These are phyloP conservation scores for Harrya chromipes DNA, from an alignment of 768 basidiomycete species.

Conservation along the genomic window DNA sequence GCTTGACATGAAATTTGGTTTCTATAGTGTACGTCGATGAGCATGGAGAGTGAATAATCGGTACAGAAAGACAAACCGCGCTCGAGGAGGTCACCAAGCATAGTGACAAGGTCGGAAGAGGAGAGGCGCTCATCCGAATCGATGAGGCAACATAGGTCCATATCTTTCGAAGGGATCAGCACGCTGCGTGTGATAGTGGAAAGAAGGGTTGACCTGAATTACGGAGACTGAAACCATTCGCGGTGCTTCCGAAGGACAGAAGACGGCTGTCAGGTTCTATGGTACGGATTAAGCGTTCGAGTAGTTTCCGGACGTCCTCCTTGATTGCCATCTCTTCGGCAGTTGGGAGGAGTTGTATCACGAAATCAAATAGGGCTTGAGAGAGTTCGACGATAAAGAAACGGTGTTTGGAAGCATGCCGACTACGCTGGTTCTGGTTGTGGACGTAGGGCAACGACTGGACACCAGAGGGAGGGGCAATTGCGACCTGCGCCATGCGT, in stretches of 20 bases:
- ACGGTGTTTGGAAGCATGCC: conserved; percentile 49
- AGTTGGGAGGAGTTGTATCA: conserved; percentile 87
- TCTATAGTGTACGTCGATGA: conserved; percentile 46
- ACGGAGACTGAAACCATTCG: conserved; percentile 94
- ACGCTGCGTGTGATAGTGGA: conserved; percentile 1
- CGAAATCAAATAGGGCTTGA: conserved; percentile 90
- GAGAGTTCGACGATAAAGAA: conserved; percentile 76
- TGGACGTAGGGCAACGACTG: conserved; percentile 28
- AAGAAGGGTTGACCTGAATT: conserved; percentile 70
- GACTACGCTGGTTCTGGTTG: conserved; percentile 35
- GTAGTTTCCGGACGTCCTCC: conserved; percentile 91
- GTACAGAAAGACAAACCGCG: conserved; percentile 59
- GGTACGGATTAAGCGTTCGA: conserved; percentile 92
- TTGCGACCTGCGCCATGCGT: conserved; percentile 31
- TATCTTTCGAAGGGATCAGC: conserved; percentile 54
- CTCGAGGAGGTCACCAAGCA: conserved; percentile 90
- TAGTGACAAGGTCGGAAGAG: conserved; percentile 88
- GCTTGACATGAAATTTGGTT: conserved; percentile 95
- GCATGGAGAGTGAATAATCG: conserved; percentile 7
- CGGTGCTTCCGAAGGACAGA: conserved; percentile 93
- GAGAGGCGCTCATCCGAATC: conserved; percentile 78
- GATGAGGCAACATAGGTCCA: conserved; percentile 97
- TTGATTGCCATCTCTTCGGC: conserved; percentile 89
- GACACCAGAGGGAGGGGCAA: conserved; percentile 13
- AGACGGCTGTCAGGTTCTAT: conserved; percentile 91